Conservation (phyloP, 306 rosid genomes). For the Rosa persica region DNA sequence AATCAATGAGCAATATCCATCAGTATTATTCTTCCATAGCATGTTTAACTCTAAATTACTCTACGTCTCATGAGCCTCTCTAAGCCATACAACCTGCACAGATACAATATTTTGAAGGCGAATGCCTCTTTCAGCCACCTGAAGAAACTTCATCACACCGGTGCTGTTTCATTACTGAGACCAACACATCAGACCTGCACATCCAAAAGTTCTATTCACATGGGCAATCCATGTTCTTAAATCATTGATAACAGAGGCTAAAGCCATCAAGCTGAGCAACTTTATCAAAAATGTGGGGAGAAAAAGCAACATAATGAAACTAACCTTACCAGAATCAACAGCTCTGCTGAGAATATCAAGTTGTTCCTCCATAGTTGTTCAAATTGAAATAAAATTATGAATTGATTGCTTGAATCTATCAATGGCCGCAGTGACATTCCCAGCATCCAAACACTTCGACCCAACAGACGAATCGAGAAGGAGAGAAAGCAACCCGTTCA, state of each 20-base stretch:
- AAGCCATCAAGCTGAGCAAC: background rate
- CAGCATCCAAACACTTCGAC: slow-evolving; percentile 65
- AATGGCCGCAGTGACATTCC: slow-evolving; percentile 66
- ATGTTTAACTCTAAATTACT: no score
- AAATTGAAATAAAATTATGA: background rate
- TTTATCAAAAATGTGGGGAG: background rate
- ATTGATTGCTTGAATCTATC: slow-evolving; percentile 27
- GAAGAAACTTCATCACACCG: slow-evolving; percentile 88
- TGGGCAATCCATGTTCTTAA: background rate
- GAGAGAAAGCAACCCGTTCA: no score
- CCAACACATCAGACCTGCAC: slow-evolving; percentile 78
- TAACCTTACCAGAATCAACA: slow-evolving; percentile 71
- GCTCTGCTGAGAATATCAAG: slow-evolving; percentile 69
- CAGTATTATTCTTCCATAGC: no score
- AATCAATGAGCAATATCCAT: no score
- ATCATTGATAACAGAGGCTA: slow-evolving; percentile 6
- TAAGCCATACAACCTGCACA: slow-evolving; percentile 62
- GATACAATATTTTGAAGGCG: slow-evolving; percentile 59
- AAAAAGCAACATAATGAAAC: slow-evolving; percentile 1
- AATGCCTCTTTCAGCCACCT: slow-evolving; percentile 51
- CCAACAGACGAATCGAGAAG: slow-evolving; percentile 25
- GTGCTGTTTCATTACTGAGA: slow-evolving; percentile 90
- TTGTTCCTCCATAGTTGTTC: slow-evolving; percentile 59
- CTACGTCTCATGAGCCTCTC: no score
- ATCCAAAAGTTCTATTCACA: slow-evolving; percentile 17